Conservation (phyloP, 164 flowering plant species). For the Akebia trifoliata region DNA sequence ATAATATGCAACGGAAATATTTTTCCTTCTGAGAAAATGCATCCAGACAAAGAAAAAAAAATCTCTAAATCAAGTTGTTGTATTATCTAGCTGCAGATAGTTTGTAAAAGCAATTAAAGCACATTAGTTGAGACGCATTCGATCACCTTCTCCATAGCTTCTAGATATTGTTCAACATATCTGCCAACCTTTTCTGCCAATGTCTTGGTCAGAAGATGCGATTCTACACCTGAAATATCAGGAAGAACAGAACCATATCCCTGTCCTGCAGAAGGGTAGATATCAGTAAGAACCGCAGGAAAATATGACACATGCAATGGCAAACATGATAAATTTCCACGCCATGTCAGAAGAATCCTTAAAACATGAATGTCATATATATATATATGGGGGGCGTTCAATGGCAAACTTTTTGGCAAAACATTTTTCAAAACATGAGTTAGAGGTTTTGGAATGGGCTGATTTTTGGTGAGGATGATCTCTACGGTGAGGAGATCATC, state of each 20-base stretch:
- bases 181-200: slow-evolving; percentile 64
- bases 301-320: not conserved
- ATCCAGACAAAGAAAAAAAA: not conserved
- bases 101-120: not conserved
- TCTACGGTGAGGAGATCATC: too few species aligned
- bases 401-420: too few species aligned
- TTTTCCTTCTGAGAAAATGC: not conserved
- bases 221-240: slow-evolving; percentile 64
- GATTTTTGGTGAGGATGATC: too few species aligned
- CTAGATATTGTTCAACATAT: slow-evolving; percentile 65
- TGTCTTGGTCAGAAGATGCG: slow-evolving; percentile 50
- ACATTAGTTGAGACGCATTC: not conserved
- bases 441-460: too few species aligned
- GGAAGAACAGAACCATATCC: slow-evolving; percentile 80
- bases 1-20: slow-evolving; percentile 7
- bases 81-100: not conserved
- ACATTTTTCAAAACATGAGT: too few species aligned
- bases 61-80: not conserved
- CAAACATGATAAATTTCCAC: not conserved
- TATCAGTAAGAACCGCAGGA: not conserved
- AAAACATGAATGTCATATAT: too few species aligned
- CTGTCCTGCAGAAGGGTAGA: slow-evolving; percentile 33
- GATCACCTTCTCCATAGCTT: slow-evolving; percentile 92
- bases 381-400: too few species aligned
- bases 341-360: not conserved